Evolutionary conservation across 2,329 filamentous ascomycete genomes (phyloP).

Genomic region (Pseudogymnoascus sp.): DNA sequence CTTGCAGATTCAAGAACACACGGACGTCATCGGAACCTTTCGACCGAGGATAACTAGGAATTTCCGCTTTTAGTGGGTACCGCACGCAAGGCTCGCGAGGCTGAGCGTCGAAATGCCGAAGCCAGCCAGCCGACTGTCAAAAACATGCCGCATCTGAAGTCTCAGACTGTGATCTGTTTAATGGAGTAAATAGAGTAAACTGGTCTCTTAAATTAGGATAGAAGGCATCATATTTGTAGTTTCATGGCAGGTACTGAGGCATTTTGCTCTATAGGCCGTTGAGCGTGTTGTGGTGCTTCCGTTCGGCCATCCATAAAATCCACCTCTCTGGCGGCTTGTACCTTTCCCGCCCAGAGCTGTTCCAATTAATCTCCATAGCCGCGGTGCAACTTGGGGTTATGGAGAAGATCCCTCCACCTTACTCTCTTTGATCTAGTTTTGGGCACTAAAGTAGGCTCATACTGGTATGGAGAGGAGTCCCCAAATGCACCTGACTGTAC

Average conservation of each 20-base stretch:
- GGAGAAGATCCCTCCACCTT: slow-evolving; percentile 8
- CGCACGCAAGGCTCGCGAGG: slow-evolving; percentile 5
- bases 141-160: not conserved
- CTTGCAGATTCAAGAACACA: not conserved
- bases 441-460: not conserved
- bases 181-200: not conserved
- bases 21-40: slow-evolving; percentile 6
- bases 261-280: not conserved
- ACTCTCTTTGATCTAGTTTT: slow-evolving; percentile 3
- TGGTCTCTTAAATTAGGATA: not conserved
- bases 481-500: not conserved
- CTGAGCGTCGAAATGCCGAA: slow-evolving; percentile 5
- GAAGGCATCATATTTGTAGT: not conserved
- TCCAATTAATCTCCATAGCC: slow-evolving; percentile 3
- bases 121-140: slow-evolving; percentile 1
- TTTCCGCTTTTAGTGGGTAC: slow-evolving; percentile 7
- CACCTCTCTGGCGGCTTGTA: not conserved
- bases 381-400: slow-evolving; percentile 8
- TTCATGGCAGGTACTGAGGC: not conserved
- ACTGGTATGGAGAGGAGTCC: not conserved
- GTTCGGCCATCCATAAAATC: not conserved
- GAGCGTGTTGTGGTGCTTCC: not conserved
- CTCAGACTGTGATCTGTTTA: not conserved
- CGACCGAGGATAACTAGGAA: slow-evolving; percentile 5
- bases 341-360: slow-evolving; percentile 1